A percentile compares a stretch with the other conserved stretches of the same genome.
Evolutionary conservation across 2,329 filamentous ascomycete genomes (phyloP).

Genomic region (Pseudocercospora cruenta): DNA sequence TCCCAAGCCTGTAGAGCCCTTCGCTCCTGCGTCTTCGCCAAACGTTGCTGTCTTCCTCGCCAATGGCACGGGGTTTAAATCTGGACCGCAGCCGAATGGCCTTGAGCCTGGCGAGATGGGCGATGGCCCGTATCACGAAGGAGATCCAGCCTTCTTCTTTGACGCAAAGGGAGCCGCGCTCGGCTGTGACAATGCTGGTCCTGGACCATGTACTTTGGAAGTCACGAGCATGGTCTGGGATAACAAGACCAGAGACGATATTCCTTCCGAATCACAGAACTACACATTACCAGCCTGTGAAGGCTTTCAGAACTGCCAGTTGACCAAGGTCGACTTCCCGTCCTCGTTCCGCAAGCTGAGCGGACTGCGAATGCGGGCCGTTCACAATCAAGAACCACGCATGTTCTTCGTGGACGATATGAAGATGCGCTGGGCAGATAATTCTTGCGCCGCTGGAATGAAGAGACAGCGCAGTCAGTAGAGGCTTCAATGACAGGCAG

Average conservation of each 20-base stretch:
- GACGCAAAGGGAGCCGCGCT: conserved; percentile 52
- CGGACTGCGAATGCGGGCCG: conserved; percentile 54
- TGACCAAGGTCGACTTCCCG: conserved; percentile 50
- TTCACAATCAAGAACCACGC: conserved; percentile 39
- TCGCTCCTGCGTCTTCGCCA: conserved; percentile 49
- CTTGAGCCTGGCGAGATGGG: conserved; percentile 51
- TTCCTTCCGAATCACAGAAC: conserved; percentile 42
- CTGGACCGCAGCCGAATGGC: conserved; percentile 20
- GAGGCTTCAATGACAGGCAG: not conserved
- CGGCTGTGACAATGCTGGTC: conserved; percentile 51
- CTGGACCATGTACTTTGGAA: conserved; percentile 47
- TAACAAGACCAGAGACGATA: conserved; percentile 39
- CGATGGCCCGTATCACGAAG: conserved; percentile 47
- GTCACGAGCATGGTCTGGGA: conserved; percentile 52
- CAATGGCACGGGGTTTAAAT: conserved; percentile 32
- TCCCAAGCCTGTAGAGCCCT: conserved; percentile 50
- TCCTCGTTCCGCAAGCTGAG: conserved; percentile 47
- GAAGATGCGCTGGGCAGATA: conserved; percentile 54
- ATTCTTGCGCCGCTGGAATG: conserved; percentile 61
- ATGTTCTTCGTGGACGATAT: conserved; percentile 56
- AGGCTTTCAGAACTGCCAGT: conserved; percentile 45
- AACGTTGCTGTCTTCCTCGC: conserved; percentile 54
- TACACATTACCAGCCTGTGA: conserved; percentile 49
- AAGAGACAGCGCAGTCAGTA: conserved; percentile 51
- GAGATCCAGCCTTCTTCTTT: conserved; percentile 55